Conservation (phyloP, 2,329 filamentous ascomycete genomes). For the Ophiostoma australiae region DNA sequence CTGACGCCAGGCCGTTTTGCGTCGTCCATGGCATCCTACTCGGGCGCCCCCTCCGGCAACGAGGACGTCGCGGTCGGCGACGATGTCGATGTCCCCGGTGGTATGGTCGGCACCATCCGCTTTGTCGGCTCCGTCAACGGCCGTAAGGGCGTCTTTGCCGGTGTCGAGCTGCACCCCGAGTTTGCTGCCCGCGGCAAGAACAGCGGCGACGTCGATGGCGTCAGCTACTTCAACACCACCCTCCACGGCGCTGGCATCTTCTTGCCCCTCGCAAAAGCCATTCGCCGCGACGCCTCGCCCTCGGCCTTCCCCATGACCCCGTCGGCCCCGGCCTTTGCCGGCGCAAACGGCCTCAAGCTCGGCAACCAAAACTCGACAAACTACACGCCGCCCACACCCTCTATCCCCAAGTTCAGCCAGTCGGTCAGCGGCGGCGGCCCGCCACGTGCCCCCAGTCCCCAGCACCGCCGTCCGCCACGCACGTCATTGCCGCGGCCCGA, state of each 20-base stretch:
- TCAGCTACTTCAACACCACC: constrained; percentile 76
- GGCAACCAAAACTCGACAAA: constrained; percentile 55
- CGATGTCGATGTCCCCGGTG: constrained; percentile 82
- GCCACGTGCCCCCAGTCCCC: constrained; percentile 64
- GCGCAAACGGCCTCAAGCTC: constrained; percentile 46
- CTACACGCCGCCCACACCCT: constrained; percentile 60
- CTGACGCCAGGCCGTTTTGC: constrained; percentile 45
- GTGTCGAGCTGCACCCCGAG: constrained; percentile 79
- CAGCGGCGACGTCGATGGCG: constrained; percentile 84
- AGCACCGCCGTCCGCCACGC: constrained; percentile 60
- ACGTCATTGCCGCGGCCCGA: constrained; percentile 82
- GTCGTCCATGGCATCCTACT: constrained; percentile 29
- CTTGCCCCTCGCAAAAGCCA: constrained; percentile 76
- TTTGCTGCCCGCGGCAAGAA: constrained; percentile 87
- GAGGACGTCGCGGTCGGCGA: constrained; percentile 69
- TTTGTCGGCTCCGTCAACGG: constrained; percentile 83
- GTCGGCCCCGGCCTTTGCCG: constrained; percentile 53
- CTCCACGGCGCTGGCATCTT: constrained; percentile 86
- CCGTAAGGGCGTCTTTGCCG: constrained; percentile 87
- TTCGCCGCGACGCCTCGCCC: constrained; percentile 56
- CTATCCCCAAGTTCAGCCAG: constrained; percentile 76
- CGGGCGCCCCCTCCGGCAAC: constrained; percentile 32
- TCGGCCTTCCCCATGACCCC: constrained; percentile 61
- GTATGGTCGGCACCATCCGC: constrained; percentile 83
- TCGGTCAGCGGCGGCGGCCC: constrained; percentile 62